phyloP scores from a whole-genome alignment of 108 stramenopile species.

The Stephanodiscus minutulus region DNA sequence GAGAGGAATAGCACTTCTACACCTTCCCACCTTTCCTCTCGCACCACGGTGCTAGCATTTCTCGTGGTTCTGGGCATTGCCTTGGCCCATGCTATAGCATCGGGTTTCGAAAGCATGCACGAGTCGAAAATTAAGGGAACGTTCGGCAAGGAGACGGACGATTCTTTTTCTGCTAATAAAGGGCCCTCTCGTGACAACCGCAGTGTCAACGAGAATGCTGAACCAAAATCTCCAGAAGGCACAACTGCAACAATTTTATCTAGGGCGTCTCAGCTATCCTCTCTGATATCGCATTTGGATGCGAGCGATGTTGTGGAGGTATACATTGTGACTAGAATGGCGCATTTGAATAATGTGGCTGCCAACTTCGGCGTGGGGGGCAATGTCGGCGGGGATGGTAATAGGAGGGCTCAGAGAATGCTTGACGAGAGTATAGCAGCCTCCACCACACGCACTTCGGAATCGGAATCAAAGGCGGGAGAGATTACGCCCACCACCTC shows the following conservation, averaged over 20 bases:
- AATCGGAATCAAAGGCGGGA: constrained; percentile 17
- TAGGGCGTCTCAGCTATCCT: constrained; percentile 48
- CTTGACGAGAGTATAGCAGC: constrained; percentile 8
- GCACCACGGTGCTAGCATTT: constrained; percentile 13
- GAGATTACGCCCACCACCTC: constrained; percentile 13
- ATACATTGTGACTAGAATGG: constrained; percentile 69
- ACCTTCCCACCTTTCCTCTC: background rate
- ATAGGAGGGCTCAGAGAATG: constrained; percentile 5
- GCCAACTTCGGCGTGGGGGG: constrained; percentile 3
- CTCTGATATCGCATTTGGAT: constrained; percentile 69
- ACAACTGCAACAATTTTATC: constrained; percentile 39
- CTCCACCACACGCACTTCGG: constrained; percentile 1
- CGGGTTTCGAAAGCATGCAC: constrained; percentile 36
- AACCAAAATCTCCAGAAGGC: constrained; percentile 6
- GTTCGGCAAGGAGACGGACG: background rate
- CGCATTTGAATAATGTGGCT: constrained; percentile 49
- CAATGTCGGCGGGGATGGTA: constrained; percentile 1
- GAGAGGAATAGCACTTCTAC: background rate
- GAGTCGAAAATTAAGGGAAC: background rate
- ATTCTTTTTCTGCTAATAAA: background rate
- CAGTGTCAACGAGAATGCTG: constrained; percentile 16
- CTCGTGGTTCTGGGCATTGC: constrained; percentile 26
- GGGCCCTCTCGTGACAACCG: constrained; percentile 13
- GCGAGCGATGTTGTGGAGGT: constrained; percentile 83
- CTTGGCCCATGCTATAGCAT: constrained; percentile 22